Percentiles rank a stretch among this genome's conserved stretches.
phyloP scores from a whole-genome alignment of 768 basidiomycete species.

The Amylocystis lapponica region DNA sequence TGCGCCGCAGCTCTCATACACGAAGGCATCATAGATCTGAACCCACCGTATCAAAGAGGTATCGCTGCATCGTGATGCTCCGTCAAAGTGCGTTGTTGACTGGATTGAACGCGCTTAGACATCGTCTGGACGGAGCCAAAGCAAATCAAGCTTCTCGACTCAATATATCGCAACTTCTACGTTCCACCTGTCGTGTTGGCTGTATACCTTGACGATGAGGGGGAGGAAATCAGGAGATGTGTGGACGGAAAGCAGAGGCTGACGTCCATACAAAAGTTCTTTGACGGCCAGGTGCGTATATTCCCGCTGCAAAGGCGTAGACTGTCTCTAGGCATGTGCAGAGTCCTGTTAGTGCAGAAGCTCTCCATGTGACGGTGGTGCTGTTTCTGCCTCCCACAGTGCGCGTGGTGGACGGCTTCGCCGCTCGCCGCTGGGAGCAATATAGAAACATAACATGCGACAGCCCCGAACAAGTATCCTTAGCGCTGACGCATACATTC shows the following conservation, averaged over 20 bases:
- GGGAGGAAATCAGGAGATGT: slow-evolving; percentile 36
- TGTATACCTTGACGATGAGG: slow-evolving; percentile 34
- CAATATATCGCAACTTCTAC: slow-evolving; percentile 48
- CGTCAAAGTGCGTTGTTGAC: not conserved
- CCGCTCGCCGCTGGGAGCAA: not conserved
- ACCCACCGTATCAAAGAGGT: slow-evolving; percentile 73
- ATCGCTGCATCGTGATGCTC: slow-evolving; percentile 9
- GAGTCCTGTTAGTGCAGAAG: no score
- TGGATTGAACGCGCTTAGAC: slow-evolving; percentile 34
- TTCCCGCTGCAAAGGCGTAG: not conserved
- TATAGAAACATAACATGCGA: not conserved
- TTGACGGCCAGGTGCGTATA: slow-evolving; percentile 38
- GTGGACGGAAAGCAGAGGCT: slow-evolving; percentile 52
- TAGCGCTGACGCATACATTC: not conserved
- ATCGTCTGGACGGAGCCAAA: slow-evolving; percentile 73
- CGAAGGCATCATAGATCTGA: slow-evolving; percentile 62
- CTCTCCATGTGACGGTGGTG: no score
- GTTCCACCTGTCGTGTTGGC: slow-evolving; percentile 48
- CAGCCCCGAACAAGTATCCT: no score
- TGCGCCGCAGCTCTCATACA: slow-evolving; percentile 56
- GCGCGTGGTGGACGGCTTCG: not conserved
- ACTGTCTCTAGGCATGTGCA: no score
- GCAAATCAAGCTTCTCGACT: slow-evolving; percentile 50
- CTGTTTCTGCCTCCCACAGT: no score
- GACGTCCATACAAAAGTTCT: slow-evolving; percentile 40